Evolutionary conservation across 2,329 filamentous ascomycete genomes (phyloP), one percentile per base, ranked within the genome.

Genomic region (Furcasterigmium furcatum): DNA sequence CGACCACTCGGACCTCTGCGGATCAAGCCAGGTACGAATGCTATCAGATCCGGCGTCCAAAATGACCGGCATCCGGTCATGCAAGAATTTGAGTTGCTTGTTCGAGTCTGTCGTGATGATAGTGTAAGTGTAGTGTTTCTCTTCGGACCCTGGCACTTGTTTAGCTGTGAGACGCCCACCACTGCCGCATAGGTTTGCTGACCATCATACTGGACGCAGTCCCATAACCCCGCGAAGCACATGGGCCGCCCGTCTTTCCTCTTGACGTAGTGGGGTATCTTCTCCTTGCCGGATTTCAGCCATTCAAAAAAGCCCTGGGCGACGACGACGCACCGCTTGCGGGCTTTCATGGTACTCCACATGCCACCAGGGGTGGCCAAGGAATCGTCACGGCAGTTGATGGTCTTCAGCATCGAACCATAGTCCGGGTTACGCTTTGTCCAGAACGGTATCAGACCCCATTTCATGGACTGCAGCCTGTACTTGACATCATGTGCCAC

Each of bases 221-320:
- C 92, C 90, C 91, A 99, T 5, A 99, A 66, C 0, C 92, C 94
- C 10, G 92, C 92, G 57, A 97, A 84, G 58, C 83, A 92, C 85
- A 96, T 88, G 56, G 96, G 68, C 55, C 83, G 79, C 0, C 87
- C 88, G 61, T 97, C 92, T 55, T 83, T 87, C 22, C 91, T 76
- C 66, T 85, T 91, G 19, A 90, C 79, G 57, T 84, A 96, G 64
- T 97, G 84, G 10, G 94, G 92, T 2, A 92, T 70, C 67, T 89
- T 95, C 44, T 94, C 86, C 55, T 87, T 91, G 44, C 57, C 85
- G 57, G 85, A 88, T 65, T 92, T 92, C 48, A 95, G 71, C 94
- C 94, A 97, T 66, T 99, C 94, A 59, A 90, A 99, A 66, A 97
- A 99, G 2, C 94, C 94, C 65, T 96, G 87, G 9, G 88, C 91